Evolutionary conservation across 371 early-diverging fungal genomes (phyloP).

Genomic region (Funneliformis caledonium): DNA sequence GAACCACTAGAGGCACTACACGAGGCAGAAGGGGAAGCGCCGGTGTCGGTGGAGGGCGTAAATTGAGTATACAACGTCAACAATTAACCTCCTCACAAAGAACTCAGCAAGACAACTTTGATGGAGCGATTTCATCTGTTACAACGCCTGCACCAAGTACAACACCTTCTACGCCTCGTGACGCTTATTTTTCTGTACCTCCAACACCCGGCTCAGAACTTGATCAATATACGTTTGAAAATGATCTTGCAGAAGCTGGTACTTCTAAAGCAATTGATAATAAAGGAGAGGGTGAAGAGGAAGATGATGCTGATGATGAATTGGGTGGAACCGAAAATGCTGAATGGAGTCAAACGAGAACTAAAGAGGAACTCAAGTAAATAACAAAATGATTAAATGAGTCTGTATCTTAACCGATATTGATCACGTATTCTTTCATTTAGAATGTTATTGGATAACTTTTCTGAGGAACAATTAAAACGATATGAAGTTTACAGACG

Average conservation of each 20-base stretch:
- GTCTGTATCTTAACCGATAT: not conserved
- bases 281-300: conserved; percentile 38
- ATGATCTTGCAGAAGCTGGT: not conserved
- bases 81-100: not conserved
- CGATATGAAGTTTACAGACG: conserved; percentile 92
- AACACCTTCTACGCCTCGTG: conserved; percentile 29
- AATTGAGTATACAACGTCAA: not conserved
- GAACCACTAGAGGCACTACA: not conserved
- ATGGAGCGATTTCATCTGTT: not conserved
- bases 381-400: not conserved
- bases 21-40: conserved; percentile 10
- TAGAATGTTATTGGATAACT: conserved; percentile 77
- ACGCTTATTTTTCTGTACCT: conserved; percentile 19
- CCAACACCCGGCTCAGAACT: conserved; percentile 24
- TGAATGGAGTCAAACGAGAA: conserved; percentile 47
- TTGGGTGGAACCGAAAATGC: conserved; percentile 47
- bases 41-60: conserved; percentile 19
- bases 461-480: conserved; percentile 81
- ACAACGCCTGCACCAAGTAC: conserved; percentile 18
- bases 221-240: not conserved
- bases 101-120: not conserved
- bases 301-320: conserved; percentile 40
- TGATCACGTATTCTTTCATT: not conserved
- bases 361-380: conserved; percentile 52
- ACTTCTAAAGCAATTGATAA: not conserved